Evolutionary conservation across 2,329 filamentous ascomycete genomes (phyloP).

Genomic region (Canariomyces notabilis): DNA sequence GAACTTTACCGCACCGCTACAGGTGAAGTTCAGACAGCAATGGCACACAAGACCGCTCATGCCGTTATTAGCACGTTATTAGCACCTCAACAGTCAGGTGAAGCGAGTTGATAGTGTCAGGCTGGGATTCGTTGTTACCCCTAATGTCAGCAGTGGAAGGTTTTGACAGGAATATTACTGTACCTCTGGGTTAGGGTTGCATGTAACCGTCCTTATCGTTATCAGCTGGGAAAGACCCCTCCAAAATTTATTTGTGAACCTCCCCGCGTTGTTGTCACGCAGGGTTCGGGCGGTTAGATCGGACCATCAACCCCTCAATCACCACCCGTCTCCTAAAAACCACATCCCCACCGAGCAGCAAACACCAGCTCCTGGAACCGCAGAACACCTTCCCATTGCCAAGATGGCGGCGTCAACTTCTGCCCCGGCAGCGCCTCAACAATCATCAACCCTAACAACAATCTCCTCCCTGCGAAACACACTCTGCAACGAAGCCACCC

Average conservation of each 20-base stretch:
- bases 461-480: conserved; percentile 65
- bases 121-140: too few relatives aligned
- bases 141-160: too few relatives aligned
- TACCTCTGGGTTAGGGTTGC: conserved; percentile 14
- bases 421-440: too few relatives aligned
- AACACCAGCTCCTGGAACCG: too few relatives aligned
- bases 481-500: conserved; percentile 72
- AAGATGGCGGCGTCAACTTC: conserved; percentile 11
- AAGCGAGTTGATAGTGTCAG: too few relatives aligned
- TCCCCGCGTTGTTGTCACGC: conserved; percentile 20
- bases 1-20: too few relatives aligned
- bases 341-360: background rate
- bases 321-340: background rate
- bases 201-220: conserved; percentile 17
- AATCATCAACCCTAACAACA: conserved; percentile 35
- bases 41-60: too few relatives aligned
- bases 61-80: too few relatives aligned
- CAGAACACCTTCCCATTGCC: background rate
- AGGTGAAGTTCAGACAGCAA: too few relatives aligned
- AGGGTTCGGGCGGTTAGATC: background rate
- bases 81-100: too few relatives aligned
- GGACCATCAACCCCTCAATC: background rate
- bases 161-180: too few relatives aligned
- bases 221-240: conserved; percentile 18
- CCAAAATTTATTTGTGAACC: conserved; percentile 24